Conservation (phyloP, 2,329 filamentous ascomycete species). For the Cladophialophora chaetospira region DNA sequence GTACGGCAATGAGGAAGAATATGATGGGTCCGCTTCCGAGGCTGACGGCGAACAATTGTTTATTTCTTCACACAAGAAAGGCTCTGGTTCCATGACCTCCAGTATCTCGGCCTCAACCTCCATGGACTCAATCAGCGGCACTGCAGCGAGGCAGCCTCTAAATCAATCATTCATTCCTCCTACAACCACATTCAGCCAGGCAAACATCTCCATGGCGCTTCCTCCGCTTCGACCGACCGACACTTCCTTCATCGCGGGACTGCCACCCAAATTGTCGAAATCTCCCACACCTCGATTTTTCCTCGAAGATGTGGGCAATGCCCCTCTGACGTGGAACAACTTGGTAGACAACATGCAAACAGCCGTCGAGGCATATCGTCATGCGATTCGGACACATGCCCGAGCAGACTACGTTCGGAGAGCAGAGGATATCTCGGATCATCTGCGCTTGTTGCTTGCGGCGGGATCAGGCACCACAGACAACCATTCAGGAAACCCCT, state of each 20-base stretch:
- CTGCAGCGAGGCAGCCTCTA: slow-evolving; percentile 16
- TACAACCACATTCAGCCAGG: slow-evolving; percentile 17
- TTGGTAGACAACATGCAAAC: slow-evolving; percentile 91
- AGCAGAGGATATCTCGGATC: slow-evolving; percentile 98
- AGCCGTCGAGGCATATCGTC: slow-evolving; percentile 85
- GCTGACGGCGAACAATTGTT: slow-evolving; percentile 75
- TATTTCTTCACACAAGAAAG: slow-evolving; percentile 67
- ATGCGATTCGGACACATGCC: slow-evolving; percentile 79
- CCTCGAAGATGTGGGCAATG: slow-evolving; percentile 82
- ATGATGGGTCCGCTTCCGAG: slow-evolving; percentile 88
- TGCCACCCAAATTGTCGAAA: slow-evolving; percentile 46
- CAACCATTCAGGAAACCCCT: slow-evolving; percentile 97
- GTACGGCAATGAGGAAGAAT: slow-evolving; percentile 79
- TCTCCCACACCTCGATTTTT: slow-evolving; percentile 73
- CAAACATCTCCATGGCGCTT: slow-evolving; percentile 38
- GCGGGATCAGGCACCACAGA: slow-evolving; percentile 96
- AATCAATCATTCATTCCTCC: slow-evolving; percentile 9
- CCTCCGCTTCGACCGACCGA: slow-evolving; percentile 53
- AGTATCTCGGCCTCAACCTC: slow-evolving; percentile 83
- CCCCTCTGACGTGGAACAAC: slow-evolving; percentile 82
- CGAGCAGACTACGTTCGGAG: slow-evolving; percentile 88
- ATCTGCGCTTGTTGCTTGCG: slow-evolving; percentile 87
- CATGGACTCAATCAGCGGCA: slow-evolving; percentile 71
- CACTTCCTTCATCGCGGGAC: slow-evolving; percentile 58
- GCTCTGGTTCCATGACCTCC: slow-evolving; percentile 66